Evolutionary conservation across 1,284 basidiomycete species (phyloP), one percentile per base, ranked within the genome.

Genomic region (Pterula multifida): DNA sequence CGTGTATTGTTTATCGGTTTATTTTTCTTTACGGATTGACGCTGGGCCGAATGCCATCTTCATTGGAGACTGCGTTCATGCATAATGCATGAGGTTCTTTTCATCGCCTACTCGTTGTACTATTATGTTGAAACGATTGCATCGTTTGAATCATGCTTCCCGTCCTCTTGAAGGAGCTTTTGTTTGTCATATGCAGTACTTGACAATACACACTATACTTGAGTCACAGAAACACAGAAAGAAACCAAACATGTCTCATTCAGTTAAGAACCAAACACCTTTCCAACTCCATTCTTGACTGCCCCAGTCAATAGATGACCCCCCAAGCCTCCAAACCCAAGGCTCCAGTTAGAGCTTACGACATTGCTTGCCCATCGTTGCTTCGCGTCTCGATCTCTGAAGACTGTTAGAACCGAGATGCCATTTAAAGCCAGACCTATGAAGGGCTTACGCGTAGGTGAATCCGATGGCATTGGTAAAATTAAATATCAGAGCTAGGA

Each of bases 381-480:
- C 64, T 93, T 92, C 26, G 90, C 85, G 59, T 95, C 90, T 49
- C 90, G 78, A 62, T 95, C 90, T 25, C 90, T 92, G 60, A 32
- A 26, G 12, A 36, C 42, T 19, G 17, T 48, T 15, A n/a, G 35
- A 52, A 39, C 36, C 19, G 49, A n/a, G n/a, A n/a, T n/a, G n/a
- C n/a, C n/a, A n/a, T n/a, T n/a, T n/a, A n/a, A n/a, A n/a, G n/a
- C n/a, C n/a, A n/a, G n/a, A n/a, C n/a, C n/a, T n/a, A n/a, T n/a
- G n/a, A 32, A 19, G 21, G 22, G 71, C 83, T 60, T 64, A 86
- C 83, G 85, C 91, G 61, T 89, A 94, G 54, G 90, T 94, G 69
- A 94, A 95, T 4, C 92, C 93, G 52, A 96, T 72, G 21, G 84
- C 86, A 58, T 96, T 96, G 26, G 90, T 92, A 50, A 92, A 62